These are phyloP conservation scores for Odontarrhena argentea DNA, from an alignment of 345 rosid genomes.

Conservation along the genomic window DNA sequence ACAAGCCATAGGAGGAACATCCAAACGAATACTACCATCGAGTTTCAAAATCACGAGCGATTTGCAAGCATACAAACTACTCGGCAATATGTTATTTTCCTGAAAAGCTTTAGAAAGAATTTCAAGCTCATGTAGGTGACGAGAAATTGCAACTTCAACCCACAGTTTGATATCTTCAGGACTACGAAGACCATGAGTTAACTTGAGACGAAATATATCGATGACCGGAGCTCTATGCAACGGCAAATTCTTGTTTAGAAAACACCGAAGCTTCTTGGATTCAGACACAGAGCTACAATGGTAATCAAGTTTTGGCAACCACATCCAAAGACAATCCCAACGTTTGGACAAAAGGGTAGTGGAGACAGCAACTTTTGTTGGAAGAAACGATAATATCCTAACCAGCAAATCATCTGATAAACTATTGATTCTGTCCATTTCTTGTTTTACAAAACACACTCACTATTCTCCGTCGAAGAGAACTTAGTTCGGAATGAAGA, in stretches of 20 bases:
- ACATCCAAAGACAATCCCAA: neutral
- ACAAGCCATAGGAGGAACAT: neutral
- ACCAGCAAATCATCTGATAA: conserved; percentile 1
- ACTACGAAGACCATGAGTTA: too few species aligned
- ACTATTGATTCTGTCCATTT: conserved; percentile 1
- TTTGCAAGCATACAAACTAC: conserved; percentile 8
- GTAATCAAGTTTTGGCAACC: neutral
- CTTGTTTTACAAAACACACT: neutral
- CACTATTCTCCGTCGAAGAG: too few species aligned
- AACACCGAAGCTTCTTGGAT: neutral
- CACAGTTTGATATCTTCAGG: too few species aligned
- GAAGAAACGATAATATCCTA: conserved; percentile 15
- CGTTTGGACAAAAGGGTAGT: conserved; percentile 14
- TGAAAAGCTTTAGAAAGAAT: too few species aligned
- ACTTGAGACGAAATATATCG: neutral
- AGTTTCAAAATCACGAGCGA: conserved; percentile 4
- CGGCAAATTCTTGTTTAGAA: neutral
- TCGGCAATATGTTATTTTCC: neutral
- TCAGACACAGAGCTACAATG: too few species aligned
- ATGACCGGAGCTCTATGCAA: conserved; percentile 10
- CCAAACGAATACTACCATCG: neutral
- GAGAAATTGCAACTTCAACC: too few species aligned
- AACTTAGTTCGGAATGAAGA: too few species aligned
- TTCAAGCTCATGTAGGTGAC: too few species aligned
- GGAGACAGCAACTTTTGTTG: conserved; percentile 16